Evolutionary conservation across 2,329 filamentous ascomycete species (phyloP).

Genomic region (Microsporum canis): DNA sequence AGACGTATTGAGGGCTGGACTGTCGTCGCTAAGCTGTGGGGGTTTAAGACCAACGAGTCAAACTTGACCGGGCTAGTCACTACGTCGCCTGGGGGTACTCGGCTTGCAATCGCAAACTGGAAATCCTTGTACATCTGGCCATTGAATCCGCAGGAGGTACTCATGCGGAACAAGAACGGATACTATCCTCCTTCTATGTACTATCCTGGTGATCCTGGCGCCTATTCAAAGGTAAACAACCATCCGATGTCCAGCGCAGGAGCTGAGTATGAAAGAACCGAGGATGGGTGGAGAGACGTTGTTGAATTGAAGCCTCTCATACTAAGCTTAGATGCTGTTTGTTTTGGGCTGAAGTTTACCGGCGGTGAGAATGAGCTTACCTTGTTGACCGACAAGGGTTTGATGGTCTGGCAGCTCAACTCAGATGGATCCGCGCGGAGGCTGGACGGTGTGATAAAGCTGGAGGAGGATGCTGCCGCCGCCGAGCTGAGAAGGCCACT

Average conservation of each 20-base stretch:
- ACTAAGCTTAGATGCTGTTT: constrained; percentile 28
- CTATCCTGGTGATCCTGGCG: constrained; percentile 8
- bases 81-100: constrained; percentile 20
- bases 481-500: neutral
- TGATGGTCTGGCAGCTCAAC: constrained; percentile 30
- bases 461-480: constrained; percentile 2
- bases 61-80: constrained; percentile 31
- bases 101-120: constrained; percentile 35
- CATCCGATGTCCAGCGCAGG: neutral
- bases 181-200: constrained; percentile 26
- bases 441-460: constrained; percentile 8
- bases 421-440: constrained; percentile 20
- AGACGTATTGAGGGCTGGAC: constrained; percentile 28
- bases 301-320: constrained; percentile 26
- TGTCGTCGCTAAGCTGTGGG: constrained; percentile 28
- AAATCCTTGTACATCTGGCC: constrained; percentile 33
- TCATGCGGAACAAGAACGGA: constrained; percentile 21
- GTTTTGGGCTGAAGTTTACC: constrained; percentile 28
- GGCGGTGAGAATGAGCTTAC: constrained; percentile 25
- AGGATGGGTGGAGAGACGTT: constrained; percentile 5
- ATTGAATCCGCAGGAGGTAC: constrained; percentile 27
- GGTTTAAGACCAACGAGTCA: constrained; percentile 22
- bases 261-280: neutral
- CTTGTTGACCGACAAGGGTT: constrained; percentile 32
- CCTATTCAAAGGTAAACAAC: neutral